phyloP scores from a whole-genome alignment of 495 filamentous ascomycete genomes.

The Penicillium canariense region DNA sequence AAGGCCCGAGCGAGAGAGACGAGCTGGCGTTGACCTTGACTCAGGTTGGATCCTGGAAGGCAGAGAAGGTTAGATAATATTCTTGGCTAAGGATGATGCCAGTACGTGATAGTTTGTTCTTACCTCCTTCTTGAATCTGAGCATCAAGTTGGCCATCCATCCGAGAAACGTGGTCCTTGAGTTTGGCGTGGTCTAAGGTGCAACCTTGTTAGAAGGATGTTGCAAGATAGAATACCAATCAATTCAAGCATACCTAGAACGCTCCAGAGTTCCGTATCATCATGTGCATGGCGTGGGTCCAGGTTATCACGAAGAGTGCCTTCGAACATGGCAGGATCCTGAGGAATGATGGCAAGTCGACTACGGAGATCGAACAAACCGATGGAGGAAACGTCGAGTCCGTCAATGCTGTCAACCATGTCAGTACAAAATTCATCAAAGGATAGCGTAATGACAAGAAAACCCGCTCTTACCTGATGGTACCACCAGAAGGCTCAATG shows the following conservation, averaged over 20 bases:
- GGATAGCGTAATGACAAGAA: not conserved
- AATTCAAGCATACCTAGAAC: conserved; percentile 68
- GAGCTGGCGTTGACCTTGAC: conserved; percentile 75
- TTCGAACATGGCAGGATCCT: conserved; percentile 96
- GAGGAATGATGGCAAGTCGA: conserved; percentile 94
- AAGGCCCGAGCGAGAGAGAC: conserved; percentile 90
- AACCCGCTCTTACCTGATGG: conserved; percentile 55
- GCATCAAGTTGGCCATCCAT: conserved; percentile 93
- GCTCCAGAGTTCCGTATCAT: conserved; percentile 97
- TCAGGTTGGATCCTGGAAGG: conserved; percentile 57
- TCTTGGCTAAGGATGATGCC: not conserved
- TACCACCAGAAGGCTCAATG: conserved; percentile 79
- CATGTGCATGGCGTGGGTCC: conserved; percentile 91
- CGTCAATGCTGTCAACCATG: conserved; percentile 62
- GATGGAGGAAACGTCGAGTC: conserved; percentile 83
- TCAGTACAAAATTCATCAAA: conserved; percentile 16
- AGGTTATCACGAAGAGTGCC: conserved; percentile 95
- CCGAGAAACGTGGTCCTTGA: conserved; percentile 83
- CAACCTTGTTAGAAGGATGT: conserved; percentile 16
- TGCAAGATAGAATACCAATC: conserved; percentile 1
- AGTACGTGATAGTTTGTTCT: too few species aligned
- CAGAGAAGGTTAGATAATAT: conserved; percentile 1
- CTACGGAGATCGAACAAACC: conserved; percentile 85
- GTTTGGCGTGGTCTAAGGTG: conserved; percentile 76
- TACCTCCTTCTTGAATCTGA: conserved; percentile 89